Conservation (phyloP, 2,329 filamentous ascomycete genomes). For the Cadophora luteo-olivacea region DNA sequence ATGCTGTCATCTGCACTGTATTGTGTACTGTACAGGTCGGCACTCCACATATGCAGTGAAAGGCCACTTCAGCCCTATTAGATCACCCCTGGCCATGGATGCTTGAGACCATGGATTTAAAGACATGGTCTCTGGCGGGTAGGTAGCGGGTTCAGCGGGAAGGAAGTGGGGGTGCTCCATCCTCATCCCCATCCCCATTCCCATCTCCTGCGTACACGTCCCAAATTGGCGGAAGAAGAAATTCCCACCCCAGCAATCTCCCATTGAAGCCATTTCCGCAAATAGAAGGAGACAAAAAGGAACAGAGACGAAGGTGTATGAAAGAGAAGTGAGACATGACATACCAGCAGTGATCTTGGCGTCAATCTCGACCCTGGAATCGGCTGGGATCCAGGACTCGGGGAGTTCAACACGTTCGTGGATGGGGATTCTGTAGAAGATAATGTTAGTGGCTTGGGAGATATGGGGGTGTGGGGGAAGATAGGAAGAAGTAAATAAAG, state of each 20-base stretch:
- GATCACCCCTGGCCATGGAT: constrained; percentile 1
- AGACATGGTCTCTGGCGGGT: neutral
- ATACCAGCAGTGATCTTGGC: constrained; percentile 94
- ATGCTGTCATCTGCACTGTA: neutral
- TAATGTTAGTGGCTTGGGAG: constrained; percentile 27
- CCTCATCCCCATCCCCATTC: neutral
- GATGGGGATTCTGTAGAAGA: constrained; percentile 72
- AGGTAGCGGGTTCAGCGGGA: neutral
- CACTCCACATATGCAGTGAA: neutral
- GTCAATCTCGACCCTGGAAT: constrained; percentile 97
- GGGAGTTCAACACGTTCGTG: constrained; percentile 90
- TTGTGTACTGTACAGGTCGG: neutral
- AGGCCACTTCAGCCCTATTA: constrained; percentile 44
- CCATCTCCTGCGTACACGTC: neutral
- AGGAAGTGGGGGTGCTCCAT: neutral
- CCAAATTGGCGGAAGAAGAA: neutral
- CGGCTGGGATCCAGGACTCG: constrained; percentile 90
- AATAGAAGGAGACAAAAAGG: neutral
- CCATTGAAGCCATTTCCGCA: neutral
- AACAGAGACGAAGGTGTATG: too few species aligned
- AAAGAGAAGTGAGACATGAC: neutral
- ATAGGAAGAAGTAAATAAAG: neutral
- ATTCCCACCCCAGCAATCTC: neutral
- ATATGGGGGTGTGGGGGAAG: neutral
- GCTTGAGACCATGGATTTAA: neutral